These are phyloP conservation scores for Leucocoprinus birnbaumii DNA, from an alignment of 768 basidiomycete species.

Conservation along the genomic window DNA sequence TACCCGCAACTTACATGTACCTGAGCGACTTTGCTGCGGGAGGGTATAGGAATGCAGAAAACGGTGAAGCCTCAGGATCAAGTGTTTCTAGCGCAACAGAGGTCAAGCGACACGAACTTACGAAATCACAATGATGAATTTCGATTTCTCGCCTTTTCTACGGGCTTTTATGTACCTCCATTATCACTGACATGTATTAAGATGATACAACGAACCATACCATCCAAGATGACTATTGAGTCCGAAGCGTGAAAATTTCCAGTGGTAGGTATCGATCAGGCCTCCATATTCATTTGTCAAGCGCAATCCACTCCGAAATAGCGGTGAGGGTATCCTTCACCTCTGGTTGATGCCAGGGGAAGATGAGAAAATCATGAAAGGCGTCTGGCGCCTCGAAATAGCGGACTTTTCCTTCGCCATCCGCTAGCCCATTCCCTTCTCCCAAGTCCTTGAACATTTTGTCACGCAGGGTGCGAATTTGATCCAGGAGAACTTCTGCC, in stretches of 20 bases:
- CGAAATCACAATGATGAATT: too few relatives aligned
- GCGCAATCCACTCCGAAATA: conserved; percentile 46
- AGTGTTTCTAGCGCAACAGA: conserved; percentile 14
- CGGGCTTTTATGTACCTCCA: too few relatives aligned
- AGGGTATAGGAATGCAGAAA: conserved; percentile 38
- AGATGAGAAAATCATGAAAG: conserved; percentile 51
- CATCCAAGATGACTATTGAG: too few relatives aligned
- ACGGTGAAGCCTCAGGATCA: conserved; percentile 20
- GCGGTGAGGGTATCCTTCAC: conserved; percentile 41
- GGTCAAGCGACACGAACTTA: conserved; percentile 6
- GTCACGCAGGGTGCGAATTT: conserved; percentile 39
- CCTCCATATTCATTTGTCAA: neutral
- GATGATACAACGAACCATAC: too few relatives aligned
- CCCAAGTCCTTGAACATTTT: conserved; percentile 53
- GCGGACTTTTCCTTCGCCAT: conserved; percentile 38
- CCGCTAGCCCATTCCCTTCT: conserved; percentile 32
- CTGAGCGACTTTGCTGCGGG: conserved; percentile 38
- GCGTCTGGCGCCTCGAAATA: conserved; percentile 50
- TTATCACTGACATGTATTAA: too few relatives aligned
- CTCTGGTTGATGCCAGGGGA: conserved; percentile 53
- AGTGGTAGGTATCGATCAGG: neutral
- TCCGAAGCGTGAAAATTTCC: too few relatives aligned
- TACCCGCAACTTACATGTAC: conserved; percentile 66
- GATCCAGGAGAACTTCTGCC: conserved; percentile 56
- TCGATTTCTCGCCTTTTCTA: neutral